phyloP scores from a whole-genome alignment of 352 stramenopile genomes.

The Hyaloperonospora brassicae region DNA sequence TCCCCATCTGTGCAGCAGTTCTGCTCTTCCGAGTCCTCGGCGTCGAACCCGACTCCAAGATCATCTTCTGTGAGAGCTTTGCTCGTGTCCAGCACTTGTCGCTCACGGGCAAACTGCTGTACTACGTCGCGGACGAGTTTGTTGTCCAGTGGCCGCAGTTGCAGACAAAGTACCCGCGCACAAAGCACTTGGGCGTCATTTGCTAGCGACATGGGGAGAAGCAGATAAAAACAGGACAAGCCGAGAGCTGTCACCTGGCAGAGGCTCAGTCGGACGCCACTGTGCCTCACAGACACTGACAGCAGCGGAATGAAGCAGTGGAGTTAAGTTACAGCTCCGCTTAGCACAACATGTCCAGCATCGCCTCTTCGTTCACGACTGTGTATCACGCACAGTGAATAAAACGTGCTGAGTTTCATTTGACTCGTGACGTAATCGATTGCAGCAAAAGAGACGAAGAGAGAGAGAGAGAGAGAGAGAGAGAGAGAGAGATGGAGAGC shows the following conservation, averaged over 20 bases:
- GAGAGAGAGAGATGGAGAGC: too few species aligned
- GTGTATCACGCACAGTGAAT: background rate
- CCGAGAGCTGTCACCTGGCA: background rate
- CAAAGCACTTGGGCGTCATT: slow-evolving; percentile 83
- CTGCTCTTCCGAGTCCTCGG: slow-evolving; percentile 82
- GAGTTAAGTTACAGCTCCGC: background rate
- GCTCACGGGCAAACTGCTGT: slow-evolving; percentile 90
- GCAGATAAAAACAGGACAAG: too few species aligned
- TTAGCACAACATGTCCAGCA: background rate
- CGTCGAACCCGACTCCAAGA: slow-evolving; percentile 51
- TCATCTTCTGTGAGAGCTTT: slow-evolving; percentile 94
- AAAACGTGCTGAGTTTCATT: too few species aligned
- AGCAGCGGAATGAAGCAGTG: background rate
- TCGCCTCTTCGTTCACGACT: background rate
- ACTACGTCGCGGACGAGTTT: slow-evolving; percentile 90
- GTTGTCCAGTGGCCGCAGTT: slow-evolving; percentile 92
- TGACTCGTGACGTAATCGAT: too few species aligned
- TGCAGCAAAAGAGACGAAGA: too few species aligned
- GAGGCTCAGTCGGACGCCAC: background rate
- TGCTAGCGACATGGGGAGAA: slow-evolving; percentile 37
- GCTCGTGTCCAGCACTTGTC: slow-evolving; percentile 89
- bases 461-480: too few species aligned
- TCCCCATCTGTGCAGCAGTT: slow-evolving; percentile 85
- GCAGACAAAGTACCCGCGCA: slow-evolving; percentile 67
- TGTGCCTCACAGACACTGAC: background rate